Percentiles rank a stretch among this genome's conserved stretches.
phyloP scores from a whole-genome alignment of 169 alveolate genomes.

The Cryptosporidium viatorum region DNA sequence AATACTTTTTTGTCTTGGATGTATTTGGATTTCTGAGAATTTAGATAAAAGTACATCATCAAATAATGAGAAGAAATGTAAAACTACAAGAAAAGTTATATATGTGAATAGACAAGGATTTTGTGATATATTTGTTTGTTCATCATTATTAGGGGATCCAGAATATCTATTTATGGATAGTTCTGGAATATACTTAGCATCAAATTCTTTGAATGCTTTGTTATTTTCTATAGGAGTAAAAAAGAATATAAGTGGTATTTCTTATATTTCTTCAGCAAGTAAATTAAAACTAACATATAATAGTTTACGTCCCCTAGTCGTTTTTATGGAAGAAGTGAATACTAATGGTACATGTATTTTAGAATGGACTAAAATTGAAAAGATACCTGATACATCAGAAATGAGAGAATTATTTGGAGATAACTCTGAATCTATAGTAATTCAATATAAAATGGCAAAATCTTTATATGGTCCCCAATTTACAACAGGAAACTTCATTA shows the following conservation, averaged over 20 bases:
- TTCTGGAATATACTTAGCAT: constrained; percentile 7
- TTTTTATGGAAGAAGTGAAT: constrained; percentile 69
- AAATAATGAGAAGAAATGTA: neutral
- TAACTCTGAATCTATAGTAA: constrained; percentile 15
- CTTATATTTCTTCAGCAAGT: neutral
- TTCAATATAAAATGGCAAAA: constrained; percentile 3
- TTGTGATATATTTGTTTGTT: constrained; percentile 41
- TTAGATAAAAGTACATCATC: neutral
- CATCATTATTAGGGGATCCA: constrained; percentile 27
- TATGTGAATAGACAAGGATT: constrained; percentile 61
- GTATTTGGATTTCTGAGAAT: constrained; percentile 57
- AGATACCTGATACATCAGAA: constrained; percentile 23
- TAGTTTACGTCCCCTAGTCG: constrained; percentile 19
- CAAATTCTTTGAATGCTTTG: constrained; percentile 23
- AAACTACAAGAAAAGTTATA: constrained; percentile 1
- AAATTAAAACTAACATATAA: neutral
- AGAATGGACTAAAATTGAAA: constrained; percentile 16
- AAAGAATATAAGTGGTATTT: neutral
- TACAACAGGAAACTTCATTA: constrained; percentile 28
- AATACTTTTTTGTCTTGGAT: constrained; percentile 29
- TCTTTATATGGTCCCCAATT: constrained; percentile 67
- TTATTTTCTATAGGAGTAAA: constrained; percentile 15
- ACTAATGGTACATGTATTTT: constrained; percentile 73
- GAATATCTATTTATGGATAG: constrained; percentile 32
- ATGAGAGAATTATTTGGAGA: constrained; percentile 24